Evolutionary conservation across 176 grass and related monocot species (phyloP).

Genomic region (Eragrostis nindensis): DNA sequence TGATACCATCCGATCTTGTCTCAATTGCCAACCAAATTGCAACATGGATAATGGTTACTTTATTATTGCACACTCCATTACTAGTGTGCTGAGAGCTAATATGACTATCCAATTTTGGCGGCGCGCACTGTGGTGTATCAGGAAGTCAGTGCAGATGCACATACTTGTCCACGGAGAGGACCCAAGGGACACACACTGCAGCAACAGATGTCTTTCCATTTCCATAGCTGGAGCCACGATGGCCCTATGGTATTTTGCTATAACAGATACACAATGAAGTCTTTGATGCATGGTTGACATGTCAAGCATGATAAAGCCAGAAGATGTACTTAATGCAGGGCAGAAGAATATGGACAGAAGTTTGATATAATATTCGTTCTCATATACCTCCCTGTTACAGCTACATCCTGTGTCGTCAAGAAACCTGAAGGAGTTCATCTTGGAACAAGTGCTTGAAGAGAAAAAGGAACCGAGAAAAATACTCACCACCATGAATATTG

Average conservation of each 20-base stretch:
- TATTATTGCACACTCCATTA: not conserved
- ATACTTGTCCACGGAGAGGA: not conserved
- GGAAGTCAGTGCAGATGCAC: not conserved
- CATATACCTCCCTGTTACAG: not conserved
- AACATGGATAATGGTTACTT: not conserved
- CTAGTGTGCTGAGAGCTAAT: not conserved
- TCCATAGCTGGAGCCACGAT: not conserved
- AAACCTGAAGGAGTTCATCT: not conserved
- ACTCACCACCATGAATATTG: not conserved
- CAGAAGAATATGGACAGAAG: not conserved
- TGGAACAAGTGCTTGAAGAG: not conserved
- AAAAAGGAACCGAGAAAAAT: not conserved
- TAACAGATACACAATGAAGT: not conserved
- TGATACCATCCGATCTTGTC: not conserved
- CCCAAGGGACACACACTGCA: not conserved
- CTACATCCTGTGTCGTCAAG: not conserved
- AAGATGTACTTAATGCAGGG: not conserved
- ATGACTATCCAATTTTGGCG: not conserved
- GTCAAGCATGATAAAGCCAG: not conserved
- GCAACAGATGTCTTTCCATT: not conserved
- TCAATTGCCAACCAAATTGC: not conserved
- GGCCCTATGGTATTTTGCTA: not conserved
- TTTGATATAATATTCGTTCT: not conserved
- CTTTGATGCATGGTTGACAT: not conserved
- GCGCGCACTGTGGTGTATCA: too few relatives aligned